Base-by-base conservation (phyloP, 495 filamentous ascomycete genomes). In the Podospora pseudocomata region DNA sequence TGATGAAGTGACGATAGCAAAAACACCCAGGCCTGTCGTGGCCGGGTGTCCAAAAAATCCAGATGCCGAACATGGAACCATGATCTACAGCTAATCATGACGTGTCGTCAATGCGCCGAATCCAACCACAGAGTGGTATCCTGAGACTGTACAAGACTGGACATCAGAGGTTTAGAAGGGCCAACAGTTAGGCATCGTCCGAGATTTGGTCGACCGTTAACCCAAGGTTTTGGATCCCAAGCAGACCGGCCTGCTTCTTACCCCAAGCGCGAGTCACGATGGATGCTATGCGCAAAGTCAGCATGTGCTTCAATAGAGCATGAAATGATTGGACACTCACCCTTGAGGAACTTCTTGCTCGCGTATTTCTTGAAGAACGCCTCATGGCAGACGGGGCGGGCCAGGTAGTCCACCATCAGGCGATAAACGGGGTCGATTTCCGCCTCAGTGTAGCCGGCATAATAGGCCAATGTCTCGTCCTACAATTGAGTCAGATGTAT, bases 351-450 rank as follows among this genome's bases (percentile, higher is more conserved):
- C 80, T 94, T 96, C 84, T 97, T 98, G 86, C 92, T 95, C 18
- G 96, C 95, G 75, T 99, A 99, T 78, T 99, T 99, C 85, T 94
- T 95, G 85, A 96, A 98, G 86, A 99, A 98, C 19, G 96, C 95
- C 78, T 97, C 93, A 72, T 98, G 95, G 54, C 86, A 85, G 58
- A 97, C 92, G 34, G 96, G 95, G 9, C 89, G 86, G 66, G 88
- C 89, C 44, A 98, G 88, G 75, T 98, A 98, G 75, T 98, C 93
- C 66, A 99, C 86, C 94, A 99, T 97, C 61, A 97, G 82, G 71
- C 88, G 86, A 79, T 96, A 92, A 61, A 97, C 93, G 5, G 96
- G 94, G 73, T 92, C 86, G 68, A 99, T 93, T 76, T 98, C 91
- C 32, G 92, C 88, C 78, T 98, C 94, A 7, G 87, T 88, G 74